Evolutionary conservation across 164 flowering plant genomes (phyloP).

Genomic region (Taxillus chinensis): DNA sequence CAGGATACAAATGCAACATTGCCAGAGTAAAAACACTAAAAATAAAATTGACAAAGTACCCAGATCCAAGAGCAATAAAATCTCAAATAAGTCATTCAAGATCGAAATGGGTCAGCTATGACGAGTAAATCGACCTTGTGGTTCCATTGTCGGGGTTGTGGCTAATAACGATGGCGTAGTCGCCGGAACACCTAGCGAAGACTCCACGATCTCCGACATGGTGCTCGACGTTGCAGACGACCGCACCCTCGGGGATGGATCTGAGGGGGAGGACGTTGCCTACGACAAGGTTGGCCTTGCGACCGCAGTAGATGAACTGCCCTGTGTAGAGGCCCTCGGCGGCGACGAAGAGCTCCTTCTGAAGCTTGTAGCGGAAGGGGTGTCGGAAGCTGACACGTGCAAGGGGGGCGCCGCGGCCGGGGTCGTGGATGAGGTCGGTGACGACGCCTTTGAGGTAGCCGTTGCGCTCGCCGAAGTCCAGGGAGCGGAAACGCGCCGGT

Average conservation of each 20-base stretch:
- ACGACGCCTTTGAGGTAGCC: constrained; percentile 55
- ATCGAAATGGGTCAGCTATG: too few relatives aligned
- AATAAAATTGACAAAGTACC: too few relatives aligned
- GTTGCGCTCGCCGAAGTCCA: constrained; percentile 58
- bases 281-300: constrained; percentile 45
- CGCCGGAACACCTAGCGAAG: constrained; percentile 53
- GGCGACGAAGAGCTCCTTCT: constrained; percentile 61
- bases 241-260: constrained; percentile 56
- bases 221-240: constrained; percentile 60
- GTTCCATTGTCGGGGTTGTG: constrained; percentile 59
- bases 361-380: constrained; percentile 51
- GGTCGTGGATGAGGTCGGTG: constrained; percentile 58
- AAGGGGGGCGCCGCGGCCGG: constrained; percentile 61
- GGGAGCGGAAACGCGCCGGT: constrained; percentile 43
- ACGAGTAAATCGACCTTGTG: constrained; percentile 21
- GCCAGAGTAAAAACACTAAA: too few relatives aligned
- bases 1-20: too few relatives aligned
- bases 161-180: constrained; percentile 54
- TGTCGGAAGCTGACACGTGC: constrained; percentile 53
- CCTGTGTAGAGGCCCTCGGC: constrained; percentile 65
- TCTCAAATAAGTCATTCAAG: too few relatives aligned
- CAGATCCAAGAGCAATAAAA: too few relatives aligned
- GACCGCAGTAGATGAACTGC: constrained; percentile 52
- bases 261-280: constrained; percentile 47
- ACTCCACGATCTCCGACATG: constrained; percentile 61